Evolutionary conservation across 1,284 basidiomycete species (phyloP), one percentile per base, ranked within the genome.

Genomic region (Irpex sp.): DNA sequence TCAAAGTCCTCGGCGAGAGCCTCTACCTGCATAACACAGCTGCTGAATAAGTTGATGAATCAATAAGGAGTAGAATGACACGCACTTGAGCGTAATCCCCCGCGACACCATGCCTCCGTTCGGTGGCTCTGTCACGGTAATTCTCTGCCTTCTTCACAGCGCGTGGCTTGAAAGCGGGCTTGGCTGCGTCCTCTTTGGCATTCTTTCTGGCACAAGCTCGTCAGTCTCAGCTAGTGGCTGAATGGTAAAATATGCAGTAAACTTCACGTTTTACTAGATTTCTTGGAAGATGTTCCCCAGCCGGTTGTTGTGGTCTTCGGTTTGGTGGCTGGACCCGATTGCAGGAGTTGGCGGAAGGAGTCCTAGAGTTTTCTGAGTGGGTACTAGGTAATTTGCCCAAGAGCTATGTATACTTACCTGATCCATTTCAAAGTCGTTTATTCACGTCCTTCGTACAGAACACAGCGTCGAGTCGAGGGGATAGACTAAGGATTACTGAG

Each of bases 101-200:
- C 19, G 79, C 84, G 51, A 78, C 76, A 1, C 88, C 88, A 5
- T 73, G 74, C 52, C 91, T 78, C 57, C 91, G 80, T 71, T 93
- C 90, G 7, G 84, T 77, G 15, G 91, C 91, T 59, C 89, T 82
- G 73, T 93, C 85, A 37, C 89, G 82, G 69, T 92, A 92, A 64
- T 77, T 81, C 7, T 75, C 72, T 13, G 83, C 44, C 88, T 88
- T 89, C 77, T 88, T 91, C 54, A 92, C 78, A 68, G 89, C 91
- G 59, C 91, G 81, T 8, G 91, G 91, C 70, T 92, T 91, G 76
- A 93, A 93, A 0, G 82, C 80, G 26, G 88, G 73, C 58, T 72
- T 61, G 9, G 67, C 63, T n/a, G 68, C 47, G 44, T 70, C 67
- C 9, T 68, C 66, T 1, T 15, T 21, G 8, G 49, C 49, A 52